Evolutionary conservation across 1,284 basidiomycete genomes (phyloP).

Genomic region (Leucoagaricus sp.): DNA sequence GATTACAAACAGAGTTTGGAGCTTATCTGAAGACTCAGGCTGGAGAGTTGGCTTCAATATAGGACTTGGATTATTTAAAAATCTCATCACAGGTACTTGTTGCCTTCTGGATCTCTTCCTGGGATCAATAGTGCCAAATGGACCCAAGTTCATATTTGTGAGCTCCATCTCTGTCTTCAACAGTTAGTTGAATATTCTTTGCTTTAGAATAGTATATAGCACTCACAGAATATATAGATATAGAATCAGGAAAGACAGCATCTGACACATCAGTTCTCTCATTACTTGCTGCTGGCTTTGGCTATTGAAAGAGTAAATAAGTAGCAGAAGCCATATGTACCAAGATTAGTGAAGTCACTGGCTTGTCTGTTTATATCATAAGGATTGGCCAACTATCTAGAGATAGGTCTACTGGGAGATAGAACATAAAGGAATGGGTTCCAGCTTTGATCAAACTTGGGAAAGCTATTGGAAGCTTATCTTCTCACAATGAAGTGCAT

Average conservation of each 20-base stretch:
- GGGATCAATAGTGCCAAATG: neutral
- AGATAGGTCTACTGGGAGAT: slow-evolving; percentile 16
- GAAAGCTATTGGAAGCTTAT: neutral
- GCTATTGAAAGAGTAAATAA: slow-evolving; percentile 46
- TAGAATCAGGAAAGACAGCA: slow-evolving; percentile 8
- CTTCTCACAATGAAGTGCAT: neutral
- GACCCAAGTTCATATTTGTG: slow-evolving; percentile 35
- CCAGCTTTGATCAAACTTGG: neutral
- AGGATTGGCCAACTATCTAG: slow-evolving; percentile 43
- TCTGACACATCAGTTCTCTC: slow-evolving; percentile 23
- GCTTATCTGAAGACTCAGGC: neutral
- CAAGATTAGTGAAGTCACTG: slow-evolving; percentile 21
- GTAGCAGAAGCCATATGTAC: slow-evolving; percentile 42
- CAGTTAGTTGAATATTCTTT: slow-evolving; percentile 20
- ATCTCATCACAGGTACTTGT: neutral
- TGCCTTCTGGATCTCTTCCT: slow-evolving; percentile 10
- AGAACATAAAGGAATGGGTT: neutral
- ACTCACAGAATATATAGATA: neutral
- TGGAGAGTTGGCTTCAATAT: slow-evolving; percentile 4
- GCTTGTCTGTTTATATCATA: slow-evolving; percentile 28
- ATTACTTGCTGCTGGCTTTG: slow-evolving; percentile 31
- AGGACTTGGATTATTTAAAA: neutral
- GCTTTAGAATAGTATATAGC: neutral
- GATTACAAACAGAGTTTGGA: neutral
- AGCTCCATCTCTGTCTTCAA: slow-evolving; percentile 33